These are phyloP conservation scores for Phytophthora palmivora DNA, from an alignment of 352 stramenopile genomes.

Conservation along the genomic window DNA sequence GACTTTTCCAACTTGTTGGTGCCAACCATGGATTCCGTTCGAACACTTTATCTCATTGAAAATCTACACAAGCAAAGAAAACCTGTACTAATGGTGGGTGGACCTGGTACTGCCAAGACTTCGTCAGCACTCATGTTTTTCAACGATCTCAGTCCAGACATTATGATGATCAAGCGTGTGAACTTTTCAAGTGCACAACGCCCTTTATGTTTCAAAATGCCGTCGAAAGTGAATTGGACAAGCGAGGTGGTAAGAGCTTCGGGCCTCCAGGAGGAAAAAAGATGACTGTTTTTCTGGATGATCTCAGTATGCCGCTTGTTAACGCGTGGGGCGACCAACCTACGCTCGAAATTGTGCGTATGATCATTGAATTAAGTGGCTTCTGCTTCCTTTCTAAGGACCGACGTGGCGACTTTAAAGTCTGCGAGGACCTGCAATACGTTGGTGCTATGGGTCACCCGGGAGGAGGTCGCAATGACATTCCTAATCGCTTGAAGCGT, in stretches of 20 bases:
- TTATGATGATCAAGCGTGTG: slow-evolving; percentile 97
- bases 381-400: slow-evolving; percentile 99
- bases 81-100: slow-evolving; percentile 96
- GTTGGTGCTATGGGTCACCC: slow-evolving; percentile 98
- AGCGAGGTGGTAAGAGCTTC: slow-evolving; percentile 98
- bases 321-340: slow-evolving; percentile 99
- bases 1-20: slow-evolving; percentile 99
- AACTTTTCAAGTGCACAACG: slow-evolving; percentile 99
- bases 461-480: slow-evolving; percentile 97
- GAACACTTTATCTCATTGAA: slow-evolving; percentile 93
- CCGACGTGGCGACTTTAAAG: slow-evolving; percentile 98
- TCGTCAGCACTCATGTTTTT: slow-evolving; percentile 99
- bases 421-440: slow-evolving; percentile 98
- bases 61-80: slow-evolving; percentile 95
- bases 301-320: slow-evolving; percentile 97
- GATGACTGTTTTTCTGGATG: slow-evolving; percentile 99
- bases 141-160: slow-evolving; percentile 92
- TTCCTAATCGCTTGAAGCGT: slow-evolving; percentile 99
- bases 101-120: slow-evolving; percentile 98
- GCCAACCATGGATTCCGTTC: slow-evolving; percentile 98
- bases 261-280: slow-evolving; percentile 97
- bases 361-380: slow-evolving; percentile 96
- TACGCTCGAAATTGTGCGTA: slow-evolving; percentile 97
- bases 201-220: slow-evolving; percentile 98
- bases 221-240: slow-evolving; percentile 98